phyloP scores from a whole-genome alignment of 2,329 filamentous ascomycete species.

The Fusarium sp. region DNA sequence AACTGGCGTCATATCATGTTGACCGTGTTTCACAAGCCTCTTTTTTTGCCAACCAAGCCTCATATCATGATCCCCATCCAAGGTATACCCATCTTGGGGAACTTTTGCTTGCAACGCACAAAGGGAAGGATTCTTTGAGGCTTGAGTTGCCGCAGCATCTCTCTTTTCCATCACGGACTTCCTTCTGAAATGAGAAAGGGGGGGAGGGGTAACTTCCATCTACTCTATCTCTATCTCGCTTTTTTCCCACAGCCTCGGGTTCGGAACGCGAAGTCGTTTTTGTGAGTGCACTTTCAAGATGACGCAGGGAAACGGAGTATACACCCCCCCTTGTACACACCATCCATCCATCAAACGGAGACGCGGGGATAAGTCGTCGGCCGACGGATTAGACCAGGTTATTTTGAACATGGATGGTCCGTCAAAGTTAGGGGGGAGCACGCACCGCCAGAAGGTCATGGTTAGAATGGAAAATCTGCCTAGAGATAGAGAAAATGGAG shows the following conservation, averaged over 20 bases:
- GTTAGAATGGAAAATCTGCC: neutral
- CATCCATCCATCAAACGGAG: neutral
- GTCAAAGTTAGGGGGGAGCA: neutral
- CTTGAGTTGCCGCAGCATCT: neutral
- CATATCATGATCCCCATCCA: neutral
- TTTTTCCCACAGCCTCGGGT: neutral
- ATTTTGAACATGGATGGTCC: neutral
- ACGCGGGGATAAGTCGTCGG: neutral
- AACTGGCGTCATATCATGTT: slow-evolving; percentile 5
- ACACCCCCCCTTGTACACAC: neutral
- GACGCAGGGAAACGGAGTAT: neutral
- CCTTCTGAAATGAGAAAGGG: neutral
- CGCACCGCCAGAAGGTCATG: neutral
- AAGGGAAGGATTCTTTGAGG: neutral
- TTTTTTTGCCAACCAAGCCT: neutral
- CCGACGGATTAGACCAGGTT: neutral
- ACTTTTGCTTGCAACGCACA: neutral
- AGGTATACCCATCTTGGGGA: neutral
- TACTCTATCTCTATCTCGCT: neutral
- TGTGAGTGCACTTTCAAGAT: neutral
- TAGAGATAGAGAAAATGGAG: neutral
- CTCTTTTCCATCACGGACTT: neutral
- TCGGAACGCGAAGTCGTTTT: neutral
- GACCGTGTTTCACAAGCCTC: neutral
- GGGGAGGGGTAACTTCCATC: neutral